A percentile compares a stretch with the other conserved stretches of the same genome.
phyloP scores from a whole-genome alignment of 331 rosid species.

The Cydonia oblonga region DNA sequence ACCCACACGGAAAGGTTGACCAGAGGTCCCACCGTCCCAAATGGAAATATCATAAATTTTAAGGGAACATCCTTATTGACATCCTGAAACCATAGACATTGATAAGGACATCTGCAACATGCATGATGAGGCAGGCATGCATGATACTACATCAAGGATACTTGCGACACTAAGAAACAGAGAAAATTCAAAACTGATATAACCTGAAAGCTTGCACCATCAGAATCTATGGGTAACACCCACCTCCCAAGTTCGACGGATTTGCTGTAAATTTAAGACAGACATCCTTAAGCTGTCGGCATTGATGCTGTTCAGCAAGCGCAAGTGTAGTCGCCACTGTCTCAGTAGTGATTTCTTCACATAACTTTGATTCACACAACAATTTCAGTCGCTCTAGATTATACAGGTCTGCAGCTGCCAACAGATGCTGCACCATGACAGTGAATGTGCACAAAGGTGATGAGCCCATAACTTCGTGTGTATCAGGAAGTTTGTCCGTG shows the following conservation, averaged over 20 bases:
- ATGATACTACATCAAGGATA: conserved; percentile 6
- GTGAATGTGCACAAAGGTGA: conserved; percentile 53
- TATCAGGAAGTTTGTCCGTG: conserved; percentile 64
- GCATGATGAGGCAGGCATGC: not conserved
- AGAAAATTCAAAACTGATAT: conserved; percentile 3
- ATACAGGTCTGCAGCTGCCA: conserved; percentile 90
- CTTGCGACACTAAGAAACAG: conserved; percentile 4
- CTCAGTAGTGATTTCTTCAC: conserved; percentile 59
- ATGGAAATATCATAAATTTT: conserved; percentile 3
- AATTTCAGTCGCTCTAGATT: conserved; percentile 74
- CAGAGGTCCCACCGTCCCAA: not conserved
- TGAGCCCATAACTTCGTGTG: conserved; percentile 54
- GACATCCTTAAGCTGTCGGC: conserved; percentile 71
- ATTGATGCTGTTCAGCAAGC: conserved; percentile 84
- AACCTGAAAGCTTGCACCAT: conserved; percentile 20
- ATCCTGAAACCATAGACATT: conserved; percentile 7
- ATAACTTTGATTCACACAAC: conserved; percentile 75
- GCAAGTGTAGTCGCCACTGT: conserved; percentile 82
- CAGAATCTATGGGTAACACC: conserved; percentile 30
- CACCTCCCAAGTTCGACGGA: conserved; percentile 81
- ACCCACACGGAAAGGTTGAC: conserved; percentile 1
- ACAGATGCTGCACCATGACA: conserved; percentile 85
- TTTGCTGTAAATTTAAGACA: conserved; percentile 73
- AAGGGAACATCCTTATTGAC: conserved; percentile 1
- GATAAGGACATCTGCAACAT: not conserved